Conservation (phyloP, 352 stramenopile genomes). For the Globisporangium recalcitrans region DNA sequence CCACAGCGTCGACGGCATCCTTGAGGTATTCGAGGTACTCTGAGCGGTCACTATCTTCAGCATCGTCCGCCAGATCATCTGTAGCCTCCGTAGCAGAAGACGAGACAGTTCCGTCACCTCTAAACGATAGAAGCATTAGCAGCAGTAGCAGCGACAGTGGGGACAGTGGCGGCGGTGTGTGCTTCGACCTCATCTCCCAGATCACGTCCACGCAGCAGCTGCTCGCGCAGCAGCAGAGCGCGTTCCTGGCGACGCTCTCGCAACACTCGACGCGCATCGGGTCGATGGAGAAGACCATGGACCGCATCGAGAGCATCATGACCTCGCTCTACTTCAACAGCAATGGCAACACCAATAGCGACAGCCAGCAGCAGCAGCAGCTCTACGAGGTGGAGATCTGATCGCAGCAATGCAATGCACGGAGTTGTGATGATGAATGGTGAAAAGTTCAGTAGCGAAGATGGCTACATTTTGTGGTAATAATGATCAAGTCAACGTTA, state of each 20-base stretch:
- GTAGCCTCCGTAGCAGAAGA: neutral
- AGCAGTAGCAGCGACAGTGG: neutral
- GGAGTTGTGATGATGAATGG: neutral
- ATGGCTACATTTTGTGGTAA: slow-evolving; percentile 2
- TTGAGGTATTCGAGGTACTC: neutral
- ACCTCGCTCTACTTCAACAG: neutral
- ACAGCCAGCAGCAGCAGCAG: neutral
- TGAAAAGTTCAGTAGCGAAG: neutral
- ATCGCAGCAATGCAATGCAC: neutral
- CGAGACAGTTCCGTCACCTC: neutral
- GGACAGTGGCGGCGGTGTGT: slow-evolving; percentile 3
- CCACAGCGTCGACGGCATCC: neutral
- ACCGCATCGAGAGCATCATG: slow-evolving; percentile 40
- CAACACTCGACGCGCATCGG: slow-evolving; percentile 49
- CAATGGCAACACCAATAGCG: neutral
- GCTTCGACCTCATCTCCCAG: slow-evolving; percentile 49
- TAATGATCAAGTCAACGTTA: slow-evolving; percentile 1
- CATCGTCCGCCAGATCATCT: neutral
- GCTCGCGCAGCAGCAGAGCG: slow-evolving; percentile 46
- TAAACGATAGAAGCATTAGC: neutral
- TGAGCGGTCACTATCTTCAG: neutral
- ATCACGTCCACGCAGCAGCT: slow-evolving; percentile 68
- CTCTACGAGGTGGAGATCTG: slow-evolving; percentile 9
- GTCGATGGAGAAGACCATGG: slow-evolving; percentile 42
- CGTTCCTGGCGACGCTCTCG: slow-evolving; percentile 33